phyloP scores from a whole-genome alignment of 2,329 filamentous ascomycete genomes.

The Trichoderma atrobrunneum region DNA sequence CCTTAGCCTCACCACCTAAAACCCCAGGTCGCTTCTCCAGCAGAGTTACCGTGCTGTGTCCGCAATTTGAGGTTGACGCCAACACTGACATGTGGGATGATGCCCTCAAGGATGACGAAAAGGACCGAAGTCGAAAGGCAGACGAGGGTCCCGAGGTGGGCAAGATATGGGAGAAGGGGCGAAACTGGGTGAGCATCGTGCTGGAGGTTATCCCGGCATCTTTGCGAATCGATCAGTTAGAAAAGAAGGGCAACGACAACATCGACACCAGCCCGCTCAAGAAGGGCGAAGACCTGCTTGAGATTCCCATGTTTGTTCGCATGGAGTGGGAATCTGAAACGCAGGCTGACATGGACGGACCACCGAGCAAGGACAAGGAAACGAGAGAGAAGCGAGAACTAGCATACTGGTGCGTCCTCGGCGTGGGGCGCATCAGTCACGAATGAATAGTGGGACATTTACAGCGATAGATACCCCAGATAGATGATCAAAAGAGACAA shows the following conservation, averaged over 20 bases:
- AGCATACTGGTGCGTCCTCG: slow-evolving; percentile 93
- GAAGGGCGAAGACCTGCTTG: slow-evolving; percentile 65
- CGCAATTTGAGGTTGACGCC: slow-evolving; percentile 88
- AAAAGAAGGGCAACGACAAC: slow-evolving; percentile 33
- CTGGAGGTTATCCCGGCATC: slow-evolving; percentile 78
- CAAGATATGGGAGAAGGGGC: slow-evolving; percentile 91
- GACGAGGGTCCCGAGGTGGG: slow-evolving; percentile 71
- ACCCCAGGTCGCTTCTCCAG: slow-evolving; percentile 75
- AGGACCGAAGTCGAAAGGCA: slow-evolving; percentile 39
- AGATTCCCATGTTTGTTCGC: slow-evolving; percentile 92
- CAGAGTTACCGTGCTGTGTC: slow-evolving; percentile 87
- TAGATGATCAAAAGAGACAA: slow-evolving; percentile 25
- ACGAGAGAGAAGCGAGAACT: slow-evolving; percentile 78
- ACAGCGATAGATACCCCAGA: slow-evolving; percentile 41
- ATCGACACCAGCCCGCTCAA: slow-evolving; percentile 47
- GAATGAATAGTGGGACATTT: slow-evolving; percentile 29
- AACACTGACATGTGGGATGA: slow-evolving; percentile 90
- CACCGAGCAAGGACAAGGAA: slow-evolving; percentile 53
- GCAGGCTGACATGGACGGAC: slow-evolving; percentile 60
- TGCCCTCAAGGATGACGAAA: slow-evolving; percentile 61
- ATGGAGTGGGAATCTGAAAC: slow-evolving; percentile 83
- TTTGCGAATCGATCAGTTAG: slow-evolving; percentile 41
- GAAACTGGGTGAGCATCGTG: slow-evolving; percentile 94
- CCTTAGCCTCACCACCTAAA: slow-evolving; percentile 75
- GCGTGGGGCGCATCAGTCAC: slow-evolving; percentile 73